Conservation (phyloP, 1,284 basidiomycete species). For the Cerioporus squamosus region DNA sequence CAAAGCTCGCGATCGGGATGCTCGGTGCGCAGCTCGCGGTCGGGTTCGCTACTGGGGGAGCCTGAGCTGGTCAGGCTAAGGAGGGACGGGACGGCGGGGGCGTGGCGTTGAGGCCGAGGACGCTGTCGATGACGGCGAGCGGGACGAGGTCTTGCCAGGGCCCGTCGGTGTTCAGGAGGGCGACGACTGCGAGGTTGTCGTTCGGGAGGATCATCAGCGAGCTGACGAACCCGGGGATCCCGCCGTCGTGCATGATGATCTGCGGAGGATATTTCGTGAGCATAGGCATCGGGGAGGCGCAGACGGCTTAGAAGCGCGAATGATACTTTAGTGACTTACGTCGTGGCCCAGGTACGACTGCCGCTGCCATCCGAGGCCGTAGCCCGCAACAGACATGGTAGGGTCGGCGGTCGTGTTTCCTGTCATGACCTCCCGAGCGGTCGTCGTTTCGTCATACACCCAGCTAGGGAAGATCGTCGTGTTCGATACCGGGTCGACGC, state of each 20-base stretch:
- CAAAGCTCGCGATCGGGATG: conserved; percentile 22
- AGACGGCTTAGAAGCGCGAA: no score
- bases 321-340: no score
- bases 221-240: conserved; percentile 41
- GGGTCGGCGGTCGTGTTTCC: conserved; percentile 1
- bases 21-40: neutral
- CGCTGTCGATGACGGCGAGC: conserved; percentile 19
- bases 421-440: conserved; percentile 25
- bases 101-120: conserved; percentile 16
- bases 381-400: conserved; percentile 24
- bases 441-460: conserved; percentile 29
- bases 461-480: conserved; percentile 29
- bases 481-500: conserved; percentile 30
- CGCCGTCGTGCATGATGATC: conserved; percentile 28
- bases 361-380: conserved; percentile 34
- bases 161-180: conserved; percentile 45
- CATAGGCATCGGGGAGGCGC: no score
- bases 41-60: neutral
- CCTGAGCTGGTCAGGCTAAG: neutral
- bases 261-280: conserved; percentile 6
- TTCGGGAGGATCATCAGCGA: conserved; percentile 32
- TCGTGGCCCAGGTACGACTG: conserved; percentile 12
- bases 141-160: conserved; percentile 36
- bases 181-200: conserved; percentile 44
- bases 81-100: neutral